Evolutionary conservation across 1,284 basidiomycete species (phyloP).

Genomic region (Cryptococcus jaspeensis): DNA sequence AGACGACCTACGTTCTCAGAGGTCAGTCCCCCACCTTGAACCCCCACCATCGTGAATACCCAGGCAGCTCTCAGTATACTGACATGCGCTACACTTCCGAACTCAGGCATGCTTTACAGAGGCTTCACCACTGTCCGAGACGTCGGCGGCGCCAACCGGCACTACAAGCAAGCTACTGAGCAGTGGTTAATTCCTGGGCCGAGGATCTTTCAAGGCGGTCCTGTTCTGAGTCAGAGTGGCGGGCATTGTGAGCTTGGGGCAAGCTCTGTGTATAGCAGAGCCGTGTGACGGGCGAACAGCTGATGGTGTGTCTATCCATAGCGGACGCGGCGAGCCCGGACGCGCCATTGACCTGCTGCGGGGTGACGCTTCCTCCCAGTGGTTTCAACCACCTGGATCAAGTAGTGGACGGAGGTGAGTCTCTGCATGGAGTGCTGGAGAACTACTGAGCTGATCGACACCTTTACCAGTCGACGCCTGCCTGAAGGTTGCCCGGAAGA

Average conservation of each 20-base stretch:
- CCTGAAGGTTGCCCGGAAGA: constrained; percentile 52
- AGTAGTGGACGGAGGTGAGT: constrained; percentile 9
- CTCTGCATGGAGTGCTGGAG: background rate
- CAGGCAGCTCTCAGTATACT: no score
- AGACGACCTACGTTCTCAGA: constrained; percentile 53
- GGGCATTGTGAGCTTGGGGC: constrained; percentile 52
- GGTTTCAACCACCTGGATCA: background rate
- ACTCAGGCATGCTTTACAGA: constrained; percentile 55
- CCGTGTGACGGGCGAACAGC: no score
- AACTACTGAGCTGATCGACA: background rate
- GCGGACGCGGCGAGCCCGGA: constrained; percentile 1
- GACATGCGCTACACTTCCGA: no score
- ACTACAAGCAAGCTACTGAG: constrained; percentile 52
- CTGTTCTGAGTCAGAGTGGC: constrained; percentile 55
- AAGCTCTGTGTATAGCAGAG: background rate
- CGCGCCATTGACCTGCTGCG: constrained; percentile 49
- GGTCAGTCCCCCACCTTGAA: no score
- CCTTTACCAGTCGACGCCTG: constrained; percentile 45
- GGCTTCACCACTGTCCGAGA: constrained; percentile 58
- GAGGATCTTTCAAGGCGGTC: constrained; percentile 54
- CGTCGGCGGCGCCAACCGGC: constrained; percentile 55
- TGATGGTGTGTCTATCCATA: background rate
- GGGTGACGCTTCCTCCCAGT: constrained; percentile 1
- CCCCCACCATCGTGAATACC: no score
- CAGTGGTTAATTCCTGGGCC: constrained; percentile 55